Evolutionary conservation across 257 asterid genomes (phyloP).

Genomic region (Gardenia jasminoides): DNA sequence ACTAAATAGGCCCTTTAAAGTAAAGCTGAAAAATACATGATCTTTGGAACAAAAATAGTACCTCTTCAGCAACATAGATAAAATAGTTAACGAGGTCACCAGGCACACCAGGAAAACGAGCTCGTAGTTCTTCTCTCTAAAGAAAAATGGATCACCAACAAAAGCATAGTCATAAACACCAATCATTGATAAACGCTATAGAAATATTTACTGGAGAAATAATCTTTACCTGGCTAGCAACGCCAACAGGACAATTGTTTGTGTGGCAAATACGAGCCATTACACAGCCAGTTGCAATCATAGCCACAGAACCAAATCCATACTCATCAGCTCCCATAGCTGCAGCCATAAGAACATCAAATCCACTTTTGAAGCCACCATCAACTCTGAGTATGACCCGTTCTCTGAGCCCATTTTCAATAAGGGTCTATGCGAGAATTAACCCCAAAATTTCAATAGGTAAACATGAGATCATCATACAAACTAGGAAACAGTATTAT

Average conservation of each 20-base stretch:
- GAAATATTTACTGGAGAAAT: background rate
- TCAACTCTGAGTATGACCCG: constrained; percentile 98
- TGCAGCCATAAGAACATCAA: constrained; percentile 95
- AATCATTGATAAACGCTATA: background rate
- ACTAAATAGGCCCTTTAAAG: background rate
- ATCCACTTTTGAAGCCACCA: constrained; percentile 98
- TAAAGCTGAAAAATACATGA: background rate
- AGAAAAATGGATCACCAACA: background rate
- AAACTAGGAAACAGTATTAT: background rate
- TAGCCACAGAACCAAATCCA: constrained; percentile 97
- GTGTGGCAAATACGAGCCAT: constrained; percentile 99
- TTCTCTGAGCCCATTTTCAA: constrained; percentile 89
- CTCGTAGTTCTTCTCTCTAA: constrained; percentile 96
- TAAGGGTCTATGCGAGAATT: constrained; percentile 62
- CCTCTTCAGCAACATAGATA: constrained; percentile 96
- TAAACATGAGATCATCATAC: background rate
- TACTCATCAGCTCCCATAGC: constrained; percentile 98
- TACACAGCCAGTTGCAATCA: constrained; percentile 99
- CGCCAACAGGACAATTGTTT: constrained; percentile 98
- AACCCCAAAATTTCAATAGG: constrained; percentile 16
- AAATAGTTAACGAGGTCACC: constrained; percentile 96
- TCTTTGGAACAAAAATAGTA: constrained; percentile 10
- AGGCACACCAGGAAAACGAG: constrained; percentile 99
- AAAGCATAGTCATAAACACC: constrained; percentile 3
- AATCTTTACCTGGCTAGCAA: constrained; percentile 87